Percentiles rank a stretch among this genome's conserved stretches.
Evolutionary conservation across 306 rosid species (phyloP).

Genomic region (Arachis stenosperma): DNA sequence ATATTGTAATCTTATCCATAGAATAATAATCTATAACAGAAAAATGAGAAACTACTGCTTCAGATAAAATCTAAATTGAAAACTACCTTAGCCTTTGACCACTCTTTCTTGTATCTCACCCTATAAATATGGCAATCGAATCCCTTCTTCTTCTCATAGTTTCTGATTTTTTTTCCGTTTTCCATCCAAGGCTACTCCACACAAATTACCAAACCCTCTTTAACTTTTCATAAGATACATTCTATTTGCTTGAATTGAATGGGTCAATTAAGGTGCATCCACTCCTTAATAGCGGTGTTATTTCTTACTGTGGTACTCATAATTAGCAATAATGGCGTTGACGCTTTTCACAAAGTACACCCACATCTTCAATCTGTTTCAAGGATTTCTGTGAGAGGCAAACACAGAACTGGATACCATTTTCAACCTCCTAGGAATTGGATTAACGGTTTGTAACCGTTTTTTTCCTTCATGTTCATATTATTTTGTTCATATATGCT

Average conservation of each 20-base stretch:
- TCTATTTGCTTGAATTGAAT: slow-evolving; percentile 9
- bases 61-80: no score
- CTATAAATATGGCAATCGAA: neutral
- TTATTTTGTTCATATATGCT: neutral
- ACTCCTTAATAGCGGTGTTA: slow-evolving; percentile 26
- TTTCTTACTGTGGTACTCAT: slow-evolving; percentile 15
- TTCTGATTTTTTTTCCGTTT: neutral
- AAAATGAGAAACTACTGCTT: no score
- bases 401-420: slow-evolving; percentile 71
- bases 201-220: neutral
- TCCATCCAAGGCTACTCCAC: neutral
- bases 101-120: neutral
- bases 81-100: no score
- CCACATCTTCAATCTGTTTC: slow-evolving; percentile 57
- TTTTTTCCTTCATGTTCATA: neutral
- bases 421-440: slow-evolving; percentile 82
- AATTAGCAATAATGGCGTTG: slow-evolving; percentile 50
- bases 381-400: slow-evolving; percentile 16
- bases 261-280: slow-evolving; percentile 27
- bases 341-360: slow-evolving; percentile 57
- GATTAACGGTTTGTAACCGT: slow-evolving; percentile 71
- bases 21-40: no score
- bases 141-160: neutral
- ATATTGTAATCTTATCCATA: no score
- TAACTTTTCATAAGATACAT: neutral